Base-by-base conservation (phyloP, 768 basidiomycete species). In the Rhodosporidiobolus sp. region DNA sequence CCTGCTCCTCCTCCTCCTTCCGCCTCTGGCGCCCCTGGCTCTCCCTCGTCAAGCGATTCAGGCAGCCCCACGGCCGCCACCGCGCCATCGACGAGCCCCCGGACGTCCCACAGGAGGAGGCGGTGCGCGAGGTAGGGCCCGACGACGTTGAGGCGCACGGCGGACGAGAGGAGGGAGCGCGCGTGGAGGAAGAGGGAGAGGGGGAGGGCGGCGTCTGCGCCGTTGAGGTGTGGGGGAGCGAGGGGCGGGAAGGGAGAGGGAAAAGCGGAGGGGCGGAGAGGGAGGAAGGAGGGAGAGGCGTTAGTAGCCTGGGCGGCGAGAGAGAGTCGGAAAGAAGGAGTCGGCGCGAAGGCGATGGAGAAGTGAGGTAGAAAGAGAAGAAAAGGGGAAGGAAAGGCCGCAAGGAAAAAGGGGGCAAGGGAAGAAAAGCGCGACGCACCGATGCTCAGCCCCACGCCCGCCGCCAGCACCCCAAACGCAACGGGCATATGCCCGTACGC, bases 111-210 rank as follows among this genome's bases (percentile, higher is more conserved):
- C 56, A 94, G 82, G 14, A 99, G 83, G 26, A 95, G 82, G 74
- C 94, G 92, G 77, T 98, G 94, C 1, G 96, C 87, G 28, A 87
- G 87, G 80, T 99, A 99, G 0, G 96, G 96, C 0, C 96, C 96
- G 74, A 96, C 85, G 34, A 86, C 86, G 81, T 98, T 98, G 78
- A 98, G 84, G 12, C 96, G 87, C 26, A 99, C 90, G 3, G 93
- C 89, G 9, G 94, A 92, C 14, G 94, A 97, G 55, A 98, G 84
- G 63, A 98, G 82, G 65, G 92, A 87, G 22, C 96, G 86, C 7
- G 91, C 90, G 76, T 97, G 92, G 10, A 99, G 87, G 83, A 96
- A 98, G 45, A 98, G 87, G 78, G 94, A 90, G 22, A 99, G 87
- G 79, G 88, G 16, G 52, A 45, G 30, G 35, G 91, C 84, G 38